Percentiles rank a stretch among this genome's conserved stretches.
Evolutionary conservation across 2,329 filamentous ascomycete genomes (phyloP).

Genomic region (Scortechinia acanthostroma): DNA sequence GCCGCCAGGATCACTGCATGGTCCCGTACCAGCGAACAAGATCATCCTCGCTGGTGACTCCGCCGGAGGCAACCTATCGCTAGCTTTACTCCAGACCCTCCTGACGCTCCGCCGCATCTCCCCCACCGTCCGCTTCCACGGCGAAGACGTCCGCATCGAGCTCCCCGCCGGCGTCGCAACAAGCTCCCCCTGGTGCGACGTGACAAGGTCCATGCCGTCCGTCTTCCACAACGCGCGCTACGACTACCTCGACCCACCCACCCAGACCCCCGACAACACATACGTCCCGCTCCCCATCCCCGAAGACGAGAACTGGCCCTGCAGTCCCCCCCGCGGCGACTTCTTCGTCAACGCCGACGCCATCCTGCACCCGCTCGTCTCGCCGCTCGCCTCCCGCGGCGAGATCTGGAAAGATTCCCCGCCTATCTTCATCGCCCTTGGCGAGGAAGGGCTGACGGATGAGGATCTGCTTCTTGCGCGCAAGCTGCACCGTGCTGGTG

Average conservation of each 20-base stretch:
- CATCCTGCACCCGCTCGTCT: conserved; percentile 60
- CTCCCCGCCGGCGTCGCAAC: conserved; percentile 59
- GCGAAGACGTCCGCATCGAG: conserved; percentile 45
- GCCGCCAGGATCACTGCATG: conserved; percentile 58
- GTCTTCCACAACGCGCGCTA: conserved; percentile 40
- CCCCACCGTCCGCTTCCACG: conserved; percentile 50
- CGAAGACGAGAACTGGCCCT: conserved; percentile 48
- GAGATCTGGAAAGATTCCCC: conserved; percentile 48
- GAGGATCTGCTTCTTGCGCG: conserved; percentile 55
- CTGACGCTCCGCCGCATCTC: conserved; percentile 47
- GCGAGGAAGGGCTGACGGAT: conserved; percentile 67
- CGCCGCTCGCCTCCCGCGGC: conserved; percentile 43
- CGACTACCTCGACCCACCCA: conserved; percentile 53
- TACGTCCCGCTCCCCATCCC: conserved; percentile 19
- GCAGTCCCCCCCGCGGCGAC: conserved; percentile 39
- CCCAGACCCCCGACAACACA: conserved; percentile 17
- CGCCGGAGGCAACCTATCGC: conserved; percentile 66
- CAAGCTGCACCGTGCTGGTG: conserved; percentile 45
- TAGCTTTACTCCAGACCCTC: conserved; percentile 62
- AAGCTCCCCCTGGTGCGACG: conserved; percentile 66
- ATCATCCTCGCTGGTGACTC: conserved; percentile 71
- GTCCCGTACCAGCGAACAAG: conserved; percentile 52
- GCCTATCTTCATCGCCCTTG: conserved; percentile 62
- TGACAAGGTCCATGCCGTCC: conserved; percentile 55
- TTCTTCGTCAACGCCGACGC: conserved; percentile 47